phyloP scores from a whole-genome alignment of 768 basidiomycete species.

The Trametes elegans region DNA sequence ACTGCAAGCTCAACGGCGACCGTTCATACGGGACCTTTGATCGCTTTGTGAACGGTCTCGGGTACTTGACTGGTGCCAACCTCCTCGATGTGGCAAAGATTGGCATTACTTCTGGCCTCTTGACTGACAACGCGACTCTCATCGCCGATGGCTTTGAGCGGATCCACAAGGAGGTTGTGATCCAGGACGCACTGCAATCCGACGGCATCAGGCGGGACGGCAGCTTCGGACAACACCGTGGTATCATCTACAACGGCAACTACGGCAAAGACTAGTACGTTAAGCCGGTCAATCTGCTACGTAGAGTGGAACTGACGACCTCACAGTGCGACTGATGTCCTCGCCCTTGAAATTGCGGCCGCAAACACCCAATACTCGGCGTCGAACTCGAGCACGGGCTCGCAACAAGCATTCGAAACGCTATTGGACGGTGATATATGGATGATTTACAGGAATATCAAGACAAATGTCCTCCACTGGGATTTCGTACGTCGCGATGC shows the following conservation, averaged over 20 bases:
- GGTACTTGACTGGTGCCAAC: conserved; percentile 62
- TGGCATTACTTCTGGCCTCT: conserved; percentile 49
- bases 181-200: conserved; percentile 44
- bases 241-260: conserved; percentile 53
- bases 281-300: conserved; percentile 19
- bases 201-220: conserved; percentile 59
- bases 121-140: conserved; percentile 25
- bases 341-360: conserved; percentile 59
- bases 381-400: conserved; percentile 23
- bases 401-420: conserved; percentile 49
- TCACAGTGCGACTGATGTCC: conserved; percentile 53
- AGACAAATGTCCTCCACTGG: conserved; percentile 63
- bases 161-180: conserved; percentile 53
- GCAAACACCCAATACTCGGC: conserved; percentile 60
- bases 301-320: not conserved
- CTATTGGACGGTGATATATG: conserved; percentile 60
- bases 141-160: conserved; percentile 29
- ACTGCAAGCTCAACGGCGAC: conserved; percentile 49
- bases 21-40: conserved; percentile 52
- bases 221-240: conserved; percentile 50
- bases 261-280: conserved; percentile 58
- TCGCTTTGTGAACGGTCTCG: conserved; percentile 41
- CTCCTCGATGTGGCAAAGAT: conserved; percentile 63
- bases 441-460: conserved; percentile 65
- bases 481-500: conserved; percentile 53